Evolutionary conservation across 140 eudicot genomes (phyloP).

Genomic region (Oenanthe javanica): DNA sequence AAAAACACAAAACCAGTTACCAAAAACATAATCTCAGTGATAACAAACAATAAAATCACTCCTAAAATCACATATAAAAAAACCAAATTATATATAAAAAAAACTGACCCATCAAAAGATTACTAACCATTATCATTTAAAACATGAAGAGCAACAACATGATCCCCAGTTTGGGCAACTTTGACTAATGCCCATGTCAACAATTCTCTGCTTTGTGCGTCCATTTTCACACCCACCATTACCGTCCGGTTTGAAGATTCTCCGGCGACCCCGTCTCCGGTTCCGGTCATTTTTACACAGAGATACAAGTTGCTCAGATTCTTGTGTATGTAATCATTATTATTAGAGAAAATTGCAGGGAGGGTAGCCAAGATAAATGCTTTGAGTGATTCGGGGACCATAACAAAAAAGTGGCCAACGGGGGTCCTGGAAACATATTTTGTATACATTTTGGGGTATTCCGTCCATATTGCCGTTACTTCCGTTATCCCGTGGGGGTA

Average conservation of each 20-base stretch:
- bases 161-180: constrained; percentile 79
- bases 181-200: constrained; percentile 93
- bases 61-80: not conserved
- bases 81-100: no score
- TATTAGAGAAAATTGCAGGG: no score
- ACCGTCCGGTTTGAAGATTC: constrained; percentile 25
- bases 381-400: no score
- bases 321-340: not conserved
- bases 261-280: constrained; percentile 9
- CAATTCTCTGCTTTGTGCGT: constrained; percentile 59
- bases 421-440: no score
- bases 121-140: constrained; percentile 19
- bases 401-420: no score
- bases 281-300: not conserved
- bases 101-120: not conserved
- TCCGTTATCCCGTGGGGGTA: no score
- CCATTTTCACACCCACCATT: constrained; percentile 77
- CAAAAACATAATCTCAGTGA: not conserved
- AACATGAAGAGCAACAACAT: constrained; percentile 84
- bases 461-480: no score
- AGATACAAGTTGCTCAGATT: not conserved
- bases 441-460: no score
- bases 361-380: no score
- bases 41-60: not conserved
- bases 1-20: not conserved